Evolutionary conservation across 2,329 filamentous ascomycete species (phyloP).

Genomic region (Ophiosphaerella narmari): DNA sequence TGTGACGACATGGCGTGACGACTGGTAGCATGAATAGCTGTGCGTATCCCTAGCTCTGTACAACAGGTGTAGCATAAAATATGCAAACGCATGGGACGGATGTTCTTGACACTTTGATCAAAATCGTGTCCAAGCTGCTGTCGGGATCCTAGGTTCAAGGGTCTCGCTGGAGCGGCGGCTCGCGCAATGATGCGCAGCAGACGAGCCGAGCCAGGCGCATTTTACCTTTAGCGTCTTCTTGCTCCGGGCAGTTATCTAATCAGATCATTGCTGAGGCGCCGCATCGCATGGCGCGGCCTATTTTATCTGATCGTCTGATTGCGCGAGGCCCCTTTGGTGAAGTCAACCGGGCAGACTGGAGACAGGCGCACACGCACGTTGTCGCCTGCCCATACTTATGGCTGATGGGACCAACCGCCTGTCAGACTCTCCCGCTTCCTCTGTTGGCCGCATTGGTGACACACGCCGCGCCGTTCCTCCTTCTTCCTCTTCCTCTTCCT

Average conservation of each 20-base stretch:
- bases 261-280: constrained; percentile 24
- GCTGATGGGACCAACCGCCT: constrained; percentile 20
- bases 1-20: constrained; percentile 5
- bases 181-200: constrained; percentile 16
- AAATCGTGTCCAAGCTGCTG: constrained; percentile 1
- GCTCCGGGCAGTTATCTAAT: constrained; percentile 23
- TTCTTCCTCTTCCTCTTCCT: constrained; percentile 15
- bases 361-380: constrained; percentile 24
- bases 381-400: constrained; percentile 31
- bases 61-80: constrained; percentile 5
- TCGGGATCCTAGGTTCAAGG: background rate
- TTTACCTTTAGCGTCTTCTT: background rate
- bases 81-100: background rate
- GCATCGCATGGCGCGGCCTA: constrained; percentile 6
- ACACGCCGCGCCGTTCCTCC: constrained; percentile 15
- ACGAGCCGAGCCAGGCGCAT: constrained; percentile 14
- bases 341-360: constrained; percentile 4
- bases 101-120: background rate
- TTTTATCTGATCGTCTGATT: constrained; percentile 37
- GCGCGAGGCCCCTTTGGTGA: constrained; percentile 29
- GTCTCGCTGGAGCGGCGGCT: background rate
- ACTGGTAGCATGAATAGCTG: background rate
- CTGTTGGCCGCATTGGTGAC: constrained; percentile 24
- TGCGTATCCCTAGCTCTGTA: constrained; percentile 5
- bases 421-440: constrained; percentile 21